phyloP scores from a whole-genome alignment of 805 yeast genomes.

The Tetrapisispora phaffii region DNA sequence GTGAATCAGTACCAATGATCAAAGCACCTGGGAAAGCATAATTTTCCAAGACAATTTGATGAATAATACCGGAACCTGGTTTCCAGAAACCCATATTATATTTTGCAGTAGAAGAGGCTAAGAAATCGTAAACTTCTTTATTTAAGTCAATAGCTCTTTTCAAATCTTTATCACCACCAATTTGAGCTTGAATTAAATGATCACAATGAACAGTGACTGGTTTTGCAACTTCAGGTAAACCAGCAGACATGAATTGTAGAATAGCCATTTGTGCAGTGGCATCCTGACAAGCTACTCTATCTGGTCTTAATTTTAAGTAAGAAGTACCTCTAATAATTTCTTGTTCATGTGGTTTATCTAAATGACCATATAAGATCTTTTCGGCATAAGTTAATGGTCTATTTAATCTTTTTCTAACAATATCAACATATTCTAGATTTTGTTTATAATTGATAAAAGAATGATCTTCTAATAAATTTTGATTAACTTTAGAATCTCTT shows the following conservation, averaged over 20 bases:
- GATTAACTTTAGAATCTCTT: conserved; percentile 66
- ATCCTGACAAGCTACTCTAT: conserved; percentile 97
- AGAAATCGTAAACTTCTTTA: conserved; percentile 90
- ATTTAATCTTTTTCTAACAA: conserved; percentile 69
- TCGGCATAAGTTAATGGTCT: conserved; percentile 94
- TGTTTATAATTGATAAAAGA: conserved; percentile 88
- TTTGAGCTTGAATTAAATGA: conserved; percentile 92
- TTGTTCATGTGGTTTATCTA: conserved; percentile 86
- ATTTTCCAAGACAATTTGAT: conserved; percentile 92
- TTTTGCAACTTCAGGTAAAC: conserved; percentile 81
- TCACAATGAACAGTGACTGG: conserved; percentile 97
- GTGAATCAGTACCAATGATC: conserved; percentile 94
- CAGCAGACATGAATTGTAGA: conserved; percentile 93
- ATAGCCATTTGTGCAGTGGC: conserved; percentile 99
- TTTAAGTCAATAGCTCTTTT: conserved; percentile 78
- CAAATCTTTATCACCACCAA: conserved; percentile 81
- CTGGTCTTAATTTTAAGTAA: conserved; percentile 90
- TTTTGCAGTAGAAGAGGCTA: conserved; percentile 89
- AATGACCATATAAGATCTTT: conserved; percentile 88
- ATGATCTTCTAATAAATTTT: conserved; percentile 71
- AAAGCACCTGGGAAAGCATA: conserved; percentile 96
- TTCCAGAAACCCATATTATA: conserved; percentile 98
- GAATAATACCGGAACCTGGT: conserved; percentile 97
- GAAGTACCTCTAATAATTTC: conserved; percentile 79
- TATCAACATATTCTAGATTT: conserved; percentile 77